Base-by-base conservation (phyloP, 1,284 basidiomycete species). In the Naganishia albida region DNA sequence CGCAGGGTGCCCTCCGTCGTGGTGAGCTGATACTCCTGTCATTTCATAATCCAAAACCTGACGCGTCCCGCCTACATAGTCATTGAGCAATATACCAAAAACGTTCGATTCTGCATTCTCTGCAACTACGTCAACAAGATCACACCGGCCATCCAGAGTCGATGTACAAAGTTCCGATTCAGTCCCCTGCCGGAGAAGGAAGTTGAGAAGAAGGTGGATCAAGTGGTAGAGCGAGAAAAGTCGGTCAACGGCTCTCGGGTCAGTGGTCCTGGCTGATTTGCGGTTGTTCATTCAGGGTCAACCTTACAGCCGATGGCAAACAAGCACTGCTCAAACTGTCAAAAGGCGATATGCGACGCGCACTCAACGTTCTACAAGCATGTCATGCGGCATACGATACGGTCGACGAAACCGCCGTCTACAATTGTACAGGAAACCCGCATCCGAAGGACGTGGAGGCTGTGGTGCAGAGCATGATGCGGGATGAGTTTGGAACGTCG, bases 61-160 rank as follows among this genome's bases (percentile, higher is more conserved):
- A 62, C 43, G 43, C 34, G 2, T 1, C 10, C 18, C 20, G 16
- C 25, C 43, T 18, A 25, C n/a, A 18, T 72, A 84, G 90, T 99
- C 46, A 98, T 99, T 69, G 96, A 99, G 79, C 94, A 97, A 73
- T 98, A 97, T 78, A 99, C 96, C 7, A 91, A 89, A 79, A 99
- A 99, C 75, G 96, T 98, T 68, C 88, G 96, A 40, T 99, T 99
- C 80, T 98, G 95, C 80, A 99, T 99, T 73, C 96, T 99, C 69
- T 98, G 96, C 85, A 99, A 99, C 81, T 99, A 99, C 73, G 96
- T 99, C 78, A 99, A 99, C 85, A 98, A 98, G 80, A 99, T 99
- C 76, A 89, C 90, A 7, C 96, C 96, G 3, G 96, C 96, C 25
- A 96, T 99, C 68, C 96, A 99, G 81, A 96, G 93, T 76, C 89